Percentiles rank a stretch among this genome's conserved stretches.
phyloP scores from a whole-genome alignment of 208 protist genomes.

The Acanthamoeba lenticulata region DNA sequence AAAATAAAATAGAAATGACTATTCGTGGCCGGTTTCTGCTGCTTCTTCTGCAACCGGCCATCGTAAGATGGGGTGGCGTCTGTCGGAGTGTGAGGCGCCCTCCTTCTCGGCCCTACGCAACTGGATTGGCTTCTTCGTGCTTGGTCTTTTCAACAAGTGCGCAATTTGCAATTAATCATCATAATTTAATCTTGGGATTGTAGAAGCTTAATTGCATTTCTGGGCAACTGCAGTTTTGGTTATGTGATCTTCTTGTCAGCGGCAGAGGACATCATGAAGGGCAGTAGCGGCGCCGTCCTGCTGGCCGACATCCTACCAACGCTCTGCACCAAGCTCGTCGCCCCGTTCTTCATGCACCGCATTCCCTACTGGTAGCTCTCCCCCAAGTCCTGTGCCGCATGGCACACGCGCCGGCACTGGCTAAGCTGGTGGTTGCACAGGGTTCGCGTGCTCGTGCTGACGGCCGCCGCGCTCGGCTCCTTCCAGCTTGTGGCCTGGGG shows the following conservation, averaged over 20 bases:
- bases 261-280: conserved; percentile 66
- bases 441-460: not conserved
- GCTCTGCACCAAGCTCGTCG: conserved; percentile 58
- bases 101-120: not conserved
- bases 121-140: conserved; percentile 65
- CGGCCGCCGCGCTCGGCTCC: not conserved
- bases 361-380: conserved; percentile 48
- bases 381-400: not conserved
- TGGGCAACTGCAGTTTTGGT: not conserved
- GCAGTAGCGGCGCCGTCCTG: conserved; percentile 40
- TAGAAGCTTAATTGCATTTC: not conserved
- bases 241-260: conserved; percentile 60
- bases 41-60: no score
- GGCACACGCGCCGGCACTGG: not conserved
- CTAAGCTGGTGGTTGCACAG: not conserved
- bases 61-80: not conserved
- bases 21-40: no score
- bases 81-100: not conserved
- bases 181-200: not conserved
- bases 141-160: conserved; percentile 73
- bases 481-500: conserved; percentile 9
- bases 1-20: no score
- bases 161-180: not conserved
- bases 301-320: conserved; percentile 72
- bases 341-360: conserved; percentile 73